Evolutionary conservation across 1,139 yeast genomes (phyloP), one percentile per base, ranked within the genome.

Genomic region (Taphrina populina): DNA sequence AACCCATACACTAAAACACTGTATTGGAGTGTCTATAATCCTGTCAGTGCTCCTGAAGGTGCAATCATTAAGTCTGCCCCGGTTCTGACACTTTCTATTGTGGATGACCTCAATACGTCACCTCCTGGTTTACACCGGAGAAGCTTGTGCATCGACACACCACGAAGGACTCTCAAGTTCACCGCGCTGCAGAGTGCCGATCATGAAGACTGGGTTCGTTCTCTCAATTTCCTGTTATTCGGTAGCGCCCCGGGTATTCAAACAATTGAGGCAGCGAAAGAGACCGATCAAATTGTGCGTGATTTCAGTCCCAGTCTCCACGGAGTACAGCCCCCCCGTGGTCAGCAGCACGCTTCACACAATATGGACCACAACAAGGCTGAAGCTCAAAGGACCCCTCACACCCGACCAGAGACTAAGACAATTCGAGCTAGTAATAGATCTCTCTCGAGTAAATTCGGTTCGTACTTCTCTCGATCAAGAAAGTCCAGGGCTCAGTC

Each of bases 1-100:
- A 95, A 92, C 70, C 98, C 98, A 6, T 90, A 88, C 69, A 84
- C 95, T 2, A 73, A 88, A 72, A 87, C 96, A 0, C 75, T 92
- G 57, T 88, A 88, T 69, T 92, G 98, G 98, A 83, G 92, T 7
- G 78, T 80, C 13, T 77, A 81, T 8, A 87, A 86, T 66, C 97
- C 97, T 1, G 85, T 84, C 29, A 44, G 43, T 0, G 70, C 84
- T 59, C 80, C 83, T 5, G 60, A 59, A 33, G 82, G 82, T 63
- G 63, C 62, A 11, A 82, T 77, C 64, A 82, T 90, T 4, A 80
- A 84, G 64, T 90, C 95, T 21, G 84, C 88, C 47, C 92, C 95
- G 0, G 88, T 92, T 58, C 70, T 83, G 10, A 77, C 82, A 6
- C 94, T 90, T 33, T 84, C 83, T 65, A 82, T 88, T 62, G 85